Percentiles rank a stretch among this genome's conserved stretches.
Conservation (phyloP, 345 rosid genomes). For the Pistacia vera region DNA sequence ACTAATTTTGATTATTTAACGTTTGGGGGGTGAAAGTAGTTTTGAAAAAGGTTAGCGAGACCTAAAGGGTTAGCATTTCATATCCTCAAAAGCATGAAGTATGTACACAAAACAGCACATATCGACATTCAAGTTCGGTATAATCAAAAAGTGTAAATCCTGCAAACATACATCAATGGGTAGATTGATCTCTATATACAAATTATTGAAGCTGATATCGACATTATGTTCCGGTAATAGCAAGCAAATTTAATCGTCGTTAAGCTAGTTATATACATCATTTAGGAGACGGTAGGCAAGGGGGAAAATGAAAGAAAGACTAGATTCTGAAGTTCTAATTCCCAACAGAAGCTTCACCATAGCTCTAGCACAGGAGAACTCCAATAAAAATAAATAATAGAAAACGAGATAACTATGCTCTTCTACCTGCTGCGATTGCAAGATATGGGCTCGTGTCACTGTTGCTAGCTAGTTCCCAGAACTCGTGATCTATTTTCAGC, state of each 20-base stretch:
- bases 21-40: no score
- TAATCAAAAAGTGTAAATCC: not conserved
- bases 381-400: not conserved
- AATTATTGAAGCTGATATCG: not conserved
- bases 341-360: slow-evolving; percentile 1
- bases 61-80: no score
- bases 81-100: no score
- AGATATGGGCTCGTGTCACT: not conserved
- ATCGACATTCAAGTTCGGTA: no score
- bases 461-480: not conserved
- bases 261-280: slow-evolving; percentile 20
- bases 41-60: no score
- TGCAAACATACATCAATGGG: not conserved
- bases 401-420: not conserved
- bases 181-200: not conserved
- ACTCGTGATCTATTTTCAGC: slow-evolving; percentile 26
- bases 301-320: not conserved
- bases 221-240: not conserved
- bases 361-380: not conserved
- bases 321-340: not conserved
- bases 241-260: not conserved
- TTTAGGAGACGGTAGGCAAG: not conserved
- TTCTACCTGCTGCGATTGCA: slow-evolving; percentile 11
- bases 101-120: no score
- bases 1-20: no score